phyloP scores from a whole-genome alignment of 2,329 filamentous ascomycete species.

The Aureobasidium pullulans region DNA sequence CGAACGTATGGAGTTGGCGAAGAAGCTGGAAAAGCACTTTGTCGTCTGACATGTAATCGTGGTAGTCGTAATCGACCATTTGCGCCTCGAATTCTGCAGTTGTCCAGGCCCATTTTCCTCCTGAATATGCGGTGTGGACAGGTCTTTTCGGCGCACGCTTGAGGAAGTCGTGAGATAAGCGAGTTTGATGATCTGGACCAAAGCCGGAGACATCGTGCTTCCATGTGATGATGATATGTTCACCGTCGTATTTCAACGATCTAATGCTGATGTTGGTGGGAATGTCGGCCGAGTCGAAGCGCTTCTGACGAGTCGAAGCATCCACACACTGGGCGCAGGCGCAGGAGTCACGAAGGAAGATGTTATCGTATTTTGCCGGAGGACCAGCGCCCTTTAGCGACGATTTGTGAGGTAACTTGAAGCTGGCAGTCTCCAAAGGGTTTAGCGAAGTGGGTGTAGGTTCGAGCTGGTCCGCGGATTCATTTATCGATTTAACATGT shows the following conservation, averaged over 20 bases:
- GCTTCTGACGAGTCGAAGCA: conserved; percentile 54
- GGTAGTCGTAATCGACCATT: conserved; percentile 58
- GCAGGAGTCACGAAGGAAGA: conserved; percentile 51
- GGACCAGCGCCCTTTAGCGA: neutral
- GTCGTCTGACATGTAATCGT: conserved; percentile 60
- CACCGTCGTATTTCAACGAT: conserved; percentile 26
- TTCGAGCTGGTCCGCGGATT: neutral
- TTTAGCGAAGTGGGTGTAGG: neutral
- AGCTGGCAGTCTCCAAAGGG: neutral
- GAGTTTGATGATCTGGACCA: conserved; percentile 34
- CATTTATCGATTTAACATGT: neutral
- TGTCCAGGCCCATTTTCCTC: conserved; percentile 33
- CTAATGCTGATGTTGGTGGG: conserved; percentile 40
- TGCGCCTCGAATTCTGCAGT: conserved; percentile 37
- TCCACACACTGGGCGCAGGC: conserved; percentile 51
- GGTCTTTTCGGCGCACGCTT: neutral
- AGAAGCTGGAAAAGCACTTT: conserved; percentile 55
- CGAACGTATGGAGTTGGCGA: conserved; percentile 54
- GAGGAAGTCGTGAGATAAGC: conserved; percentile 21
- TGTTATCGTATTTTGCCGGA: conserved; percentile 15
- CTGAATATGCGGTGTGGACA: conserved; percentile 13
- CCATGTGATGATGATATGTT: conserved; percentile 48
- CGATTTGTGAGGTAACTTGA: neutral
- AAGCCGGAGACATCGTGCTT: conserved; percentile 45
- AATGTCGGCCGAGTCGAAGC: conserved; percentile 59